A percentile compares a stretch with the other conserved stretches of the same genome.
Conservation (phyloP, 2,329 filamentous ascomycete species). For the Pleomassaria siparia region DNA sequence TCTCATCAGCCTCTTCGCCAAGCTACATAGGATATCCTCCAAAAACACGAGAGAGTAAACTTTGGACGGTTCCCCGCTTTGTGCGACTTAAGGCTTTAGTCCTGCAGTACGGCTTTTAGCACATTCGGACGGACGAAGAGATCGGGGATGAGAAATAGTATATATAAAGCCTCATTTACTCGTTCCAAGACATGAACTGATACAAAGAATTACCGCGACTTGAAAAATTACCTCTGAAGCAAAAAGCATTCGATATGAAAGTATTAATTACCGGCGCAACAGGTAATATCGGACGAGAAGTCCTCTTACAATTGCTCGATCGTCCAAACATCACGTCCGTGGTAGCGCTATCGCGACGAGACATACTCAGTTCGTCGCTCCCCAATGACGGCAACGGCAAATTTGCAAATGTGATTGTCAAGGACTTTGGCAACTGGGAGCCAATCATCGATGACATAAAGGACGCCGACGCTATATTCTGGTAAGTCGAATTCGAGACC, state of each 20-base stretch:
- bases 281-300: slow-evolving; percentile 18
- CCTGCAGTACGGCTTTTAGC: too few species aligned
- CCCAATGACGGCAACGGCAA: slow-evolving; percentile 7
- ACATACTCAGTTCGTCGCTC: slow-evolving; percentile 3
- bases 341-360: slow-evolving; percentile 14
- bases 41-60: too few species aligned
- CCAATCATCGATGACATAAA: slow-evolving; percentile 4
- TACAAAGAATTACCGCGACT: too few species aligned
- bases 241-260: slow-evolving; percentile 22
- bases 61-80: too few species aligned
- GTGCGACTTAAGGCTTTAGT: too few species aligned
- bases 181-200: too few species aligned
- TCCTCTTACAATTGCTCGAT: slow-evolving; percentile 15
- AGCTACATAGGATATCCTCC: too few species aligned
- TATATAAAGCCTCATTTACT: too few species aligned
- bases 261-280: slow-evolving; percentile 22
- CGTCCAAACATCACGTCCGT: slow-evolving; percentile 15
- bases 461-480: slow-evolving; percentile 22
- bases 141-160: too few species aligned
- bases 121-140: too few species aligned
- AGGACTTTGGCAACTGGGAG: slow-evolving; percentile 11
- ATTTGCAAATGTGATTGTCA: slow-evolving; percentile 16
- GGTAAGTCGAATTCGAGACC: slow-evolving; percentile 4
- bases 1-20: too few species aligned
- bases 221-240: too few species aligned